Evolutionary conservation across 306 rosid genomes (phyloP).

Genomic region (Geum urbanum): DNA sequence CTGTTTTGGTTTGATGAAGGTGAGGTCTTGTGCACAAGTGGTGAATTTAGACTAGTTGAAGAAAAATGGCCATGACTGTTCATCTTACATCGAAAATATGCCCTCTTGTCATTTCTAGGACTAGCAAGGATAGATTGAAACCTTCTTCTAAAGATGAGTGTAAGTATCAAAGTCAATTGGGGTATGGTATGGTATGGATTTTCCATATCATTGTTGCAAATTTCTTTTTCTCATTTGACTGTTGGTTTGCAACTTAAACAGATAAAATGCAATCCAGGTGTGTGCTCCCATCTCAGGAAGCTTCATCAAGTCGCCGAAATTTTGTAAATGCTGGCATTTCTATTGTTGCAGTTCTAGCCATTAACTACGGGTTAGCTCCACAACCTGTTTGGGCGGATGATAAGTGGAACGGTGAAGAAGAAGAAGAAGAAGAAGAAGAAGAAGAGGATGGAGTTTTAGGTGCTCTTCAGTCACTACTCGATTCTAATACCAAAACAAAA

Average conservation of each 20-base stretch:
- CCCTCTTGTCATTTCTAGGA: slow-evolving; percentile 33
- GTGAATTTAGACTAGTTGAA: slow-evolving; percentile 19
- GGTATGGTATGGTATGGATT: neutral
- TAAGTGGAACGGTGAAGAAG: slow-evolving; percentile 35
- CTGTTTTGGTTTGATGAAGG: slow-evolving; percentile 18
- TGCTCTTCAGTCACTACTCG: slow-evolving; percentile 58
- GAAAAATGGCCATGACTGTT: slow-evolving; percentile 42
- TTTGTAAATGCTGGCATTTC: slow-evolving; percentile 35
- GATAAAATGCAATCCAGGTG: slow-evolving; percentile 52
- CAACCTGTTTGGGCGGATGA: slow-evolving; percentile 51
- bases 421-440: slow-evolving; percentile 12
- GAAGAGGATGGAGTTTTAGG: slow-evolving; percentile 52
- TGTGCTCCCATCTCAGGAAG: slow-evolving; percentile 36
- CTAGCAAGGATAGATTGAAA: slow-evolving; percentile 21
- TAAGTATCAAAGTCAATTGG: slow-evolving; percentile 21
- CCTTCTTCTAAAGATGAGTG: slow-evolving; percentile 29
- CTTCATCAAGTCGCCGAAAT: slow-evolving; percentile 49
- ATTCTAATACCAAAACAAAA: slow-evolving; percentile 64
- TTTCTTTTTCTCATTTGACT: no score
- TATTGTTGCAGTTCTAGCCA: slow-evolving; percentile 35
- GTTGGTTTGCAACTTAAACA: slow-evolving; percentile 21
- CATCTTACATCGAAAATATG: slow-evolving; percentile 43
- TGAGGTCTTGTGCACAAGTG: no score
- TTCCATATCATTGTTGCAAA: neutral
- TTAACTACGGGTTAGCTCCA: slow-evolving; percentile 41